These are phyloP conservation scores for Nepenthes mirabilis DNA, from an alignment of 148 eudicot genomes.

Conservation along the genomic window DNA sequence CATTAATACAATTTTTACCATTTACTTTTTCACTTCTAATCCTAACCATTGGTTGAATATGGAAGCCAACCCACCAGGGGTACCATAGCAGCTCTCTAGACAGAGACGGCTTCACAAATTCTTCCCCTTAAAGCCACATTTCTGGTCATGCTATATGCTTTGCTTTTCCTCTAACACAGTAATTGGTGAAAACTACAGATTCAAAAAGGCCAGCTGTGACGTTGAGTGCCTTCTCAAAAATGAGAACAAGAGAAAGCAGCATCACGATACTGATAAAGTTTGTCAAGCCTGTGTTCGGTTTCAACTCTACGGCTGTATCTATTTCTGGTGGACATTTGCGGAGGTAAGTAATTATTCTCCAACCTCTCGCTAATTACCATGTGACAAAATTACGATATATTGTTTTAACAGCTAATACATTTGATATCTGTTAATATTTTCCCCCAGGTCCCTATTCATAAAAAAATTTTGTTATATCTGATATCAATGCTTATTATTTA, in stretches of 20 bases:
- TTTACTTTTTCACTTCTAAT: too few species aligned
- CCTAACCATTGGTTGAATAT: too few species aligned
- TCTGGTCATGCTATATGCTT: too few species aligned
- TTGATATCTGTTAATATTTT: background rate
- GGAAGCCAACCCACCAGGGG: too few species aligned
- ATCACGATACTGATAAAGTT: constrained; percentile 49
- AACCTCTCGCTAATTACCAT: background rate
- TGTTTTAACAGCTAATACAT: background rate
- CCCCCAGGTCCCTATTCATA: too few species aligned
- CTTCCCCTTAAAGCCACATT: too few species aligned
- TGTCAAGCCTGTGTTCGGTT: constrained; percentile 77
- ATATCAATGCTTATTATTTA: too few species aligned
- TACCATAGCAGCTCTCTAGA: too few species aligned
- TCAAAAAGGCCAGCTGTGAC: constrained; percentile 59
- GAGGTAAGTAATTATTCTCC: constrained; percentile 24
- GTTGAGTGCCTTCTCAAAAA: constrained; percentile 52
- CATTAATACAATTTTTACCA: too few species aligned
- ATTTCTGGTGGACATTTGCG: constrained; percentile 56
- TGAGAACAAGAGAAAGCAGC: constrained; percentile 51
- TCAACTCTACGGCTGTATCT: constrained; percentile 67
- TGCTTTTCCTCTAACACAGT: too few species aligned
- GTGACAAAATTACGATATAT: background rate
- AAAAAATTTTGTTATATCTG: too few species aligned
- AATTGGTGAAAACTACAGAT: constrained; percentile 28
- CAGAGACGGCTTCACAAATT: too few species aligned